A percentile compares a stretch with the other conserved stretches of the same genome.
phyloP scores from a whole-genome alignment of 345 rosid species.

The rapeseed (Brassica napus) region Da-Ae NC_063449.1:28251001-28251500 shows the following conservation, averaged over 20 bases:
- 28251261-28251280: not conserved
- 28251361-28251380: not conserved
- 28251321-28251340: not conserved
- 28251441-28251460: not conserved
- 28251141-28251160: not conserved
- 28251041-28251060: slow-evolving; percentile 2
- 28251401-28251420: not conserved
- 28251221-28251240: no score
- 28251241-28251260: not conserved
- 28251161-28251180: no score
- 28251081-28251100: accelerated
- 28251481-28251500: not conserved
- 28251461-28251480: not conserved
- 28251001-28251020: not conserved
- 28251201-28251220: not conserved
- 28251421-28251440: not conserved
- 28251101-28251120: slow-evolving; percentile 10
- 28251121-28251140: not conserved
- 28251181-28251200: not conserved
- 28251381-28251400: no score
- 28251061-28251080: not conserved
- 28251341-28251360: not conserved
- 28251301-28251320: not conserved
- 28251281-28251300: not conserved
- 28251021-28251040: accelerated